A percentile compares a stretch with the other conserved stretches of the same genome.
Conservation (phyloP, 2,329 filamentous ascomycete genomes). For the Hortaea werneckii region DNA sequence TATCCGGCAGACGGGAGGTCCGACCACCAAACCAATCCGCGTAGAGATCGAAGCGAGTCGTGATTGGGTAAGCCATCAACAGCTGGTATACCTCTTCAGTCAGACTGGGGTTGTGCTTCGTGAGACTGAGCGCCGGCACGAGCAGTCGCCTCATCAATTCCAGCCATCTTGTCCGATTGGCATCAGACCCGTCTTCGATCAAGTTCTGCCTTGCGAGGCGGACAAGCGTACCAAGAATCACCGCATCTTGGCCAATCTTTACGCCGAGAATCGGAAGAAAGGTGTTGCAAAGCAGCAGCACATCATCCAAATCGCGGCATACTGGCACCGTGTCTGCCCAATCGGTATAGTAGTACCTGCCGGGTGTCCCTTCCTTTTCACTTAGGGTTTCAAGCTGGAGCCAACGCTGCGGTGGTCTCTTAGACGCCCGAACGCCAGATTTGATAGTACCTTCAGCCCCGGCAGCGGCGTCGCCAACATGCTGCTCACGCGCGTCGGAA, state of each 20-base stretch:
- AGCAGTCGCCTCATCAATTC: constrained; percentile 73
- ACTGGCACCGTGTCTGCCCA: constrained; percentile 90
- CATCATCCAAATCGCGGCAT: constrained; percentile 81
- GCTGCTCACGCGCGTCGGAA: constrained; percentile 37
- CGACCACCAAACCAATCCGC: constrained; percentile 82
- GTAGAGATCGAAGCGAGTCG: constrained; percentile 77
- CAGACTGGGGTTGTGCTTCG: constrained; percentile 70
- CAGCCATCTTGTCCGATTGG: constrained; percentile 70
- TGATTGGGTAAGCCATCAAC: constrained; percentile 65
- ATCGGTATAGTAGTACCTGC: constrained; percentile 94
- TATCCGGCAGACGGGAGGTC: constrained; percentile 63
- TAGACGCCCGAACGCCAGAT: constrained; percentile 28
- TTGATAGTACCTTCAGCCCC: constrained; percentile 56
- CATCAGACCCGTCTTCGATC: constrained; percentile 55
- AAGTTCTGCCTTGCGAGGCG: constrained; percentile 74
- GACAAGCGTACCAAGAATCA: constrained; percentile 70
- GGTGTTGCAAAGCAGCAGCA: constrained; percentile 77
- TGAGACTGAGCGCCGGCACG: constrained; percentile 80
- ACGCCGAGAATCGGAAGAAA: constrained; percentile 78
- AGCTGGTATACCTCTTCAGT: constrained; percentile 82
- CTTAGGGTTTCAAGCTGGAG: constrained; percentile 70
- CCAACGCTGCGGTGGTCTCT: constrained; percentile 61
- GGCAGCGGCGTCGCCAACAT: constrained; percentile 53
- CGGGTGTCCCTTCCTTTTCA: constrained; percentile 60
- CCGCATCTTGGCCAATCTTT: constrained; percentile 75